A percentile compares a stretch with the other conserved stretches of the same genome.
Evolutionary conservation across 371 early-diverging fungal species (phyloP).

Genomic region (Fennellomyces sp.): DNA sequence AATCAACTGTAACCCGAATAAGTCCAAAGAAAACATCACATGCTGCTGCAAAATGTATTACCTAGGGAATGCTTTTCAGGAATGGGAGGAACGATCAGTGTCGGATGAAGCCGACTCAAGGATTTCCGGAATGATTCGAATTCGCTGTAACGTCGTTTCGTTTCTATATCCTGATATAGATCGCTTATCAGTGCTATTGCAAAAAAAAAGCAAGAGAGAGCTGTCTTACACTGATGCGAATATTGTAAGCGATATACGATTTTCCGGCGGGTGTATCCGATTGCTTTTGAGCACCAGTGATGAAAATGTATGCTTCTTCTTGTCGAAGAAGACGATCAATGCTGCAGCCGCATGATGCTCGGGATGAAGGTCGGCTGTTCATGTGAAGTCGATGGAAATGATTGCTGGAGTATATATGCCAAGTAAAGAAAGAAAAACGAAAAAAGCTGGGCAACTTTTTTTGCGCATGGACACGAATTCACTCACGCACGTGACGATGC

Average conservation of each 20-base stretch:
- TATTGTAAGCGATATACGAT: constrained; percentile 56
- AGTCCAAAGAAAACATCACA: background rate
- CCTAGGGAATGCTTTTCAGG: constrained; percentile 95
- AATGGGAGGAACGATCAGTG: constrained; percentile 91
- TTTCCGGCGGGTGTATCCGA: constrained; percentile 37
- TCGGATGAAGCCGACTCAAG: constrained; percentile 81
- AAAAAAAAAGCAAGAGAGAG: background rate
- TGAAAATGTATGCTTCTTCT: constrained; percentile 29
- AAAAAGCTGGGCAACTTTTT: background rate
- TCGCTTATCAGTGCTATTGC: background rate
- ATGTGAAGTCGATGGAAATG: too few species aligned
- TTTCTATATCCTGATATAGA: constrained; percentile 32
- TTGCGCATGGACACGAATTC: background rate
- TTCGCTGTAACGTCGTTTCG: constrained; percentile 81
- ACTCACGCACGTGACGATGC: background rate
- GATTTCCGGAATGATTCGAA: constrained; percentile 89
- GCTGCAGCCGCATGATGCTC: constrained; percentile 23
- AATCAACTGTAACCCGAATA: constrained; percentile 63
- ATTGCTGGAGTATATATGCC: background rate
- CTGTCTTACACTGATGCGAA: constrained; percentile 50
- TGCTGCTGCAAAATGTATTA: constrained; percentile 30
- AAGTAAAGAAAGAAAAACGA: background rate
- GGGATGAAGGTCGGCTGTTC: background rate
- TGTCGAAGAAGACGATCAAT: constrained; percentile 27
- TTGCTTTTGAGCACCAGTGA: constrained; percentile 46